Evolutionary conservation across 306 rosid species (phyloP), one percentile per base, ranked within the genome.

Genomic region (Hippophae rhamnoides): DNA sequence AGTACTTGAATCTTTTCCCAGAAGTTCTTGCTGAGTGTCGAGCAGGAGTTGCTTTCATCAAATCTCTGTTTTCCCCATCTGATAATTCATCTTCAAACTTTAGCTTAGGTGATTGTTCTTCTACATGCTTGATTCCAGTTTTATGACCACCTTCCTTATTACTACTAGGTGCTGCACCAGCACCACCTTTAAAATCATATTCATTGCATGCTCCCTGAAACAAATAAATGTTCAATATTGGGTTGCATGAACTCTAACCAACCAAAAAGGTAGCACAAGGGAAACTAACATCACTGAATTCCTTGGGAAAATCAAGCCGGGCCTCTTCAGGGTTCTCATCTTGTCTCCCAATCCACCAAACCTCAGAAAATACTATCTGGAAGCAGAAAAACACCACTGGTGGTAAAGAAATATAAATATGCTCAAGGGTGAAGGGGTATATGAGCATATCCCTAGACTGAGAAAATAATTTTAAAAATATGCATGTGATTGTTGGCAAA

Each of bases 261-360:
- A 44, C 54, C 40, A 41, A 31, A 25, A 50, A 68, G 54, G 43
- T 51, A 43, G 11, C 13, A 47, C 65, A 41, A 27, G 13, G 65
- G 56, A 69, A 61, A 54, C 84, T 52, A 64, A 83, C 98, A 78
- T 69, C 75, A 41, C 50, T 71, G 62, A 85, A 51, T 67, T 87
- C 92, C 67, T 72, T 76, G 10, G 98, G 98, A 69, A 87, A 79
- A 60, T 90, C 89, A 49, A 90, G 89, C 64, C 54, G 78, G 55
- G 67, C 68, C 80, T 90, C 98, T 61, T 83, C 84, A 4, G 95
- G 95, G 72, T 90, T 87, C 61, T 87, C 89, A 18, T 73, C 95
- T 78, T 81, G 76, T 51, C 50, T 81, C 64, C 98, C 98, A 59
- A 90, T 85, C 96, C 98, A 90, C 92, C 96, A 90, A 18, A 87